These are phyloP conservation scores for Jackrogersella minutella DNA, from an alignment of 495 filamentous ascomycete genomes.

Conservation along the genomic window DNA sequence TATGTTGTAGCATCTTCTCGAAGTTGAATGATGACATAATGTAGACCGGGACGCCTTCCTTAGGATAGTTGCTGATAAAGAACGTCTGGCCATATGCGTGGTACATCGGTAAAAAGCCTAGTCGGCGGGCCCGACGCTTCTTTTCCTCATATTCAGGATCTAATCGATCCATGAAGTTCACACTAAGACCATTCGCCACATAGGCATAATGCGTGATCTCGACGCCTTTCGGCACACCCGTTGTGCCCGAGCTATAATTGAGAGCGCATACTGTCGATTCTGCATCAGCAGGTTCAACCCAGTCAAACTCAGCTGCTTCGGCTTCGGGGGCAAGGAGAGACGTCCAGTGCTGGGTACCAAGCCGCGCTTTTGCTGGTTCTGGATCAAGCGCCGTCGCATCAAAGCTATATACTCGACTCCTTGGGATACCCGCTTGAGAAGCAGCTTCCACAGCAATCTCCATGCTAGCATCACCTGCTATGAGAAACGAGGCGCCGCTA, in stretches of 20 bases:
- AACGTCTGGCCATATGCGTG: slow-evolving; percentile 69
- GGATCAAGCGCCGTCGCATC: slow-evolving; percentile 56
- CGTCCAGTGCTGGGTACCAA: slow-evolving; percentile 54
- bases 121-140: slow-evolving; percentile 37
- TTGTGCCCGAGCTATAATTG: slow-evolving; percentile 82
- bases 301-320: slow-evolving; percentile 55
- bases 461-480: slow-evolving; percentile 65
- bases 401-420: slow-evolving; percentile 57
- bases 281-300: slow-evolving; percentile 49
- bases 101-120: slow-evolving; percentile 76
- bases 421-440: slow-evolving; percentile 66
- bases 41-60: slow-evolving; percentile 62
- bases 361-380: slow-evolving; percentile 45
- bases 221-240: slow-evolving; percentile 84
- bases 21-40: slow-evolving; percentile 81
- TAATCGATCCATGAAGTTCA: slow-evolving; percentile 55
- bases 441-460: slow-evolving; percentile 73
- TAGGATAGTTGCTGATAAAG: slow-evolving; percentile 50
- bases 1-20: slow-evolving; percentile 69
- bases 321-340: slow-evolving; percentile 49
- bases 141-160: slow-evolving; percentile 53
- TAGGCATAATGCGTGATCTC: slow-evolving; percentile 79
- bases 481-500: slow-evolving; percentile 69
- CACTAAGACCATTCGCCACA: slow-evolving; percentile 69
- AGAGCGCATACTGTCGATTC: slow-evolving; percentile 56